Evolutionary conservation across 495 filamentous ascomycete genomes (phyloP).

Genomic region (Parachaetomium inaequale): DNA sequence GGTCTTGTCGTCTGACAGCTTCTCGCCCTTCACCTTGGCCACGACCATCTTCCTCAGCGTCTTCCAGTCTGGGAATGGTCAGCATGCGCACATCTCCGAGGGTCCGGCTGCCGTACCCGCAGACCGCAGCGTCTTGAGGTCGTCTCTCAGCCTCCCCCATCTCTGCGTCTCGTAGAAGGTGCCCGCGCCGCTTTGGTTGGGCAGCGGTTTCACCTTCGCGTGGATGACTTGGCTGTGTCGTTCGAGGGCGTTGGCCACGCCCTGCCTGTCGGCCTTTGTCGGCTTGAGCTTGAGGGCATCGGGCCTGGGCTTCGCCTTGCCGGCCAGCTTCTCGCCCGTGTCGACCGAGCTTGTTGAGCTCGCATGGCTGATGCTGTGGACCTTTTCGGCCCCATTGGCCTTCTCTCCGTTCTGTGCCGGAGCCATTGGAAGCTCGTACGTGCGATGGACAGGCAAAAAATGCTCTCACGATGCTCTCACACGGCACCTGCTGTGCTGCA

Average conservation of each 20-base stretch:
- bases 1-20: constrained; percentile 69
- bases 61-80: constrained; percentile 36
- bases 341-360: constrained; percentile 11
- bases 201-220: constrained; percentile 60
- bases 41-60: constrained; percentile 36
- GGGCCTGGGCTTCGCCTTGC: constrained; percentile 28
- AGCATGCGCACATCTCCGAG: not conserved
- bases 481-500: too few relatives aligned
- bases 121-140: constrained; percentile 54
- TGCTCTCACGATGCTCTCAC: too few relatives aligned
- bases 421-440: not conserved
- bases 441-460: too few relatives aligned
- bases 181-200: constrained; percentile 63
- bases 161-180: constrained; percentile 37
- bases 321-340: constrained; percentile 21
- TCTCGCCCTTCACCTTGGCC: constrained; percentile 46
- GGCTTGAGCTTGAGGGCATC: constrained; percentile 16
- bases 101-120: constrained; percentile 30
- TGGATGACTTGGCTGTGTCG: constrained; percentile 62
- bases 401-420: constrained; percentile 17
- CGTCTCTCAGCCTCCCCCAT: constrained; percentile 56
- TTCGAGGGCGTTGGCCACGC: constrained; percentile 51
- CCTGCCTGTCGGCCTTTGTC: constrained; percentile 36
- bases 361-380: constrained; percentile 10
- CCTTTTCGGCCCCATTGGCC: constrained; percentile 14